Conservation (phyloP, 1,284 basidiomycete species). For the Sanguinoderma infundibulare region DNA sequence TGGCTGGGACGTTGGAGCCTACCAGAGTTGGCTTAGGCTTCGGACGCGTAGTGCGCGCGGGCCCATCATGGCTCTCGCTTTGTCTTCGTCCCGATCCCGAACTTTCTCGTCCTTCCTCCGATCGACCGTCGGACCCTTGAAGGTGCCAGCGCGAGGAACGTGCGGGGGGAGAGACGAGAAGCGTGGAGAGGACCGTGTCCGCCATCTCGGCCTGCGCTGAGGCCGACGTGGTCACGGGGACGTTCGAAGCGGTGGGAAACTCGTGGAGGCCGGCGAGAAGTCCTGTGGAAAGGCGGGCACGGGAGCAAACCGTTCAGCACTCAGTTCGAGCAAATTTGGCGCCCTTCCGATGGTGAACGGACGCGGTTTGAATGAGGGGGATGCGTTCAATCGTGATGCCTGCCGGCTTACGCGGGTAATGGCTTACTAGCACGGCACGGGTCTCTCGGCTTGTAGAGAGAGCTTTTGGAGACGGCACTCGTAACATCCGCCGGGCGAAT, state of each 20-base stretch:
- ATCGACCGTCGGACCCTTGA: neutral
- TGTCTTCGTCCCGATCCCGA: neutral
- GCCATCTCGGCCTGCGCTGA: conserved; percentile 43
- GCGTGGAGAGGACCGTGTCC: conserved; percentile 44
- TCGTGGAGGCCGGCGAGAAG: conserved; percentile 88
- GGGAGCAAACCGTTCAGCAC: conserved; percentile 17
- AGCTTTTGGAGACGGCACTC: neutral
- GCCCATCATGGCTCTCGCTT: conserved; percentile 2
- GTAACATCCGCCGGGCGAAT: too few species aligned
- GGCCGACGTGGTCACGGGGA: conserved; percentile 39
- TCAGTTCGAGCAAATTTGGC: neutral
- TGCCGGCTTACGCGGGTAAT: neutral
- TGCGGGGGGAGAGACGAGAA: conserved; percentile 39
- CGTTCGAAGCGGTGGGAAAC: conserved; percentile 69
- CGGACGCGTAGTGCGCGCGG: neutral
- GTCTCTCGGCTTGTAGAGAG: neutral
- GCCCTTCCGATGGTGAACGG: neutral
- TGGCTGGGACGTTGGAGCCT: neutral
- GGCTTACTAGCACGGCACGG: neutral
- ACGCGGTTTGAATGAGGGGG: neutral
- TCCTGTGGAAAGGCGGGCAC: conserved; percentile 58
- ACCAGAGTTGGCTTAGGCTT: neutral
- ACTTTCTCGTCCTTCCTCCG: neutral
- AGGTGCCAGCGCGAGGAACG: conserved; percentile 2
- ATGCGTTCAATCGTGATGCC: neutral